These are phyloP conservation scores for Raffaelea albimanens DNA, from an alignment of 2,329 filamentous ascomycete genomes.

Conservation along the genomic window DNA sequence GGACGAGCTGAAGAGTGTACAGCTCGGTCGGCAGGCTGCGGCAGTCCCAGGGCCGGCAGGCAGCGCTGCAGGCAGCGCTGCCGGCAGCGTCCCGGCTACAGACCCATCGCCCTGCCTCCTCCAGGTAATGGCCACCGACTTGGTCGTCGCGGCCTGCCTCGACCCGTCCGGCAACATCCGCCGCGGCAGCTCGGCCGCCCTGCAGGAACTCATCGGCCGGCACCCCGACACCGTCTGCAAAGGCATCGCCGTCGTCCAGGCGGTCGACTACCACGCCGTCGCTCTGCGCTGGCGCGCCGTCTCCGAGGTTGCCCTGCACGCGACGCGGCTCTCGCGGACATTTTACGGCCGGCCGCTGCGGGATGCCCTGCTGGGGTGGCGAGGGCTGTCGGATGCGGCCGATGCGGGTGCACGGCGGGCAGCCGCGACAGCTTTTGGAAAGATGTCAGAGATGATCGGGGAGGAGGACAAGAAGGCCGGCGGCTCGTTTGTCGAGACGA, in stretches of 20 bases:
- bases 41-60: too few species aligned
- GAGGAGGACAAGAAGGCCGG: too few species aligned
- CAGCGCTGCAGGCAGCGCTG: background rate
- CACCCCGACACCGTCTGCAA: conserved; percentile 77
- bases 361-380: conserved; percentile 68
- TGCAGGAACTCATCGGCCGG: conserved; percentile 88
- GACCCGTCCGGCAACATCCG: conserved; percentile 91
- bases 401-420: conserved; percentile 65
- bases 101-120: conserved; percentile 31
- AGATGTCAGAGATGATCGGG: conserved; percentile 35
- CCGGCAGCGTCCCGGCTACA: background rate
- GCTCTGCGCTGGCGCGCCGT: conserved; percentile 79
- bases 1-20: conserved; percentile 59
- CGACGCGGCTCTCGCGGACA: conserved; percentile 49
- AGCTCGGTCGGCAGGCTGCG: conserved; percentile 27
- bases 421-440: conserved; percentile 61
- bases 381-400: conserved; percentile 70
- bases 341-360: conserved; percentile 65
- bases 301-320: conserved; percentile 61
- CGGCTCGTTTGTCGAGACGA: conserved; percentile 12
- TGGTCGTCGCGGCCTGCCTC: conserved; percentile 72
- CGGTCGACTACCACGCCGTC: conserved; percentile 87
- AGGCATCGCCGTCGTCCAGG: conserved; percentile 80
- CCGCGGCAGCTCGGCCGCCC: conserved; percentile 80
- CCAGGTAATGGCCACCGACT: conserved; percentile 70